These are phyloP conservation scores for Colletotrichum noveboracense DNA, from an alignment of 2,329 filamentous ascomycete genomes.

Conservation along the genomic window DNA sequence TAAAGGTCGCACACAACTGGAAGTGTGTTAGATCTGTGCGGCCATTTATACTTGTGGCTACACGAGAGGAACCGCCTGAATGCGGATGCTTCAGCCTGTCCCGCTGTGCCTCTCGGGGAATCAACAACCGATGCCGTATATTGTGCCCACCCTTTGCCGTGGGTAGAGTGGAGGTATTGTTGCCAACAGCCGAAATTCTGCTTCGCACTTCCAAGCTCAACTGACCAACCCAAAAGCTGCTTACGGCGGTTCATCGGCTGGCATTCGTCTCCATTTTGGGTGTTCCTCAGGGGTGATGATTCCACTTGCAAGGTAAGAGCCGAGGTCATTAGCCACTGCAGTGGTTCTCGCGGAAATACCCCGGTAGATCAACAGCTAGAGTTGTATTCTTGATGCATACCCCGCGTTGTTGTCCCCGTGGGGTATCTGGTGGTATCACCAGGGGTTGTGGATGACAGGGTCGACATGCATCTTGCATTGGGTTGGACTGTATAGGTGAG, in stretches of 20 bases:
- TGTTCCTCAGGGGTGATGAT: accelerated
- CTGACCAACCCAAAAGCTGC: background rate
- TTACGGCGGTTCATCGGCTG: background rate
- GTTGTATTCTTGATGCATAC: background rate
- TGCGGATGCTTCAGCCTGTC: background rate
- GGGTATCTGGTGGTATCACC: background rate
- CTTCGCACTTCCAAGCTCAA: background rate
- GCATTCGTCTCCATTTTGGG: background rate
- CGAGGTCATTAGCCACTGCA: background rate
- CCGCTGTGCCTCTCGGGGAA: background rate
- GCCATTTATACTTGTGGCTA: background rate
- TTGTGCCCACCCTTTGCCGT: background rate
- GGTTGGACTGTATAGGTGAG: background rate
- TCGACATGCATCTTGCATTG: background rate
- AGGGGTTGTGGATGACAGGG: background rate
- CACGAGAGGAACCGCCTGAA: background rate
- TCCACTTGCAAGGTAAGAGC: background rate
- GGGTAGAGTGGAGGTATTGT: accelerated
- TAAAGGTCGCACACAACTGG: accelerated
- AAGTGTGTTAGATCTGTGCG: background rate
- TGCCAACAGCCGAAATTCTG: background rate
- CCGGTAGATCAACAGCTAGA: background rate
- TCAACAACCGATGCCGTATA: background rate
- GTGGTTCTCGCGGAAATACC: background rate
- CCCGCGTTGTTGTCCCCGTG: background rate